A percentile compares a stretch with the other conserved stretches of the same genome.
Conservation (phyloP, 2,329 filamentous ascomycete species). For the Colletotrichum coccodes region DNA sequence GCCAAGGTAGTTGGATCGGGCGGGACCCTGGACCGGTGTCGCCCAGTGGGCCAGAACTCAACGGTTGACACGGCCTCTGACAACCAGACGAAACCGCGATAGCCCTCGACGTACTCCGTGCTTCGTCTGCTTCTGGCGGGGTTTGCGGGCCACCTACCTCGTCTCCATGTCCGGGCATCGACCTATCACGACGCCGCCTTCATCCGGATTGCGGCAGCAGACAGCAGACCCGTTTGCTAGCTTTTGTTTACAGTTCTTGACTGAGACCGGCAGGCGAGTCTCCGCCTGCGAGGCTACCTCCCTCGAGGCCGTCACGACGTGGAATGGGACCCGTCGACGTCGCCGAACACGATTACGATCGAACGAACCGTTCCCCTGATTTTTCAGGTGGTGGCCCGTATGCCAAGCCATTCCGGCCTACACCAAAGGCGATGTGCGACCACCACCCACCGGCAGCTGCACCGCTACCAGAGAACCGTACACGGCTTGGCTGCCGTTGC, state of each 20-base stretch:
- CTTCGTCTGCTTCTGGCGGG: constrained; percentile 1
- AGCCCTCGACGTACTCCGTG: too few relatives aligned
- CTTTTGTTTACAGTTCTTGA: not conserved
- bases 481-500: not conserved
- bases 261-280: not conserved
- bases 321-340: constrained; percentile 1
- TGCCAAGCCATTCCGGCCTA: not conserved
- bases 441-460: not conserved
- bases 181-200: not conserved
- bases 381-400: constrained; percentile 19
- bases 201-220: too few relatives aligned
- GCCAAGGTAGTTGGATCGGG: not conserved
- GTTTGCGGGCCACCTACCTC: not conserved
- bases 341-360: constrained; percentile 17
- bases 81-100: not conserved
- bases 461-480: too few relatives aligned
- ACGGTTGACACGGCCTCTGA: not conserved
- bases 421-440: not conserved
- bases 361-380: not conserved
- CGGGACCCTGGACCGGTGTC: not conserved
- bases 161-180: not conserved
- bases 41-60: not conserved
- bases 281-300: not conserved
- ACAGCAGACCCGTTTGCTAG: not conserved
- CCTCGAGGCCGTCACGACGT: not conserved